A percentile compares a stretch with the other conserved stretches of the same genome.
Evolutionary conservation across 768 basidiomycete genomes (phyloP).

Genomic region (Suillus paluster): DNA sequence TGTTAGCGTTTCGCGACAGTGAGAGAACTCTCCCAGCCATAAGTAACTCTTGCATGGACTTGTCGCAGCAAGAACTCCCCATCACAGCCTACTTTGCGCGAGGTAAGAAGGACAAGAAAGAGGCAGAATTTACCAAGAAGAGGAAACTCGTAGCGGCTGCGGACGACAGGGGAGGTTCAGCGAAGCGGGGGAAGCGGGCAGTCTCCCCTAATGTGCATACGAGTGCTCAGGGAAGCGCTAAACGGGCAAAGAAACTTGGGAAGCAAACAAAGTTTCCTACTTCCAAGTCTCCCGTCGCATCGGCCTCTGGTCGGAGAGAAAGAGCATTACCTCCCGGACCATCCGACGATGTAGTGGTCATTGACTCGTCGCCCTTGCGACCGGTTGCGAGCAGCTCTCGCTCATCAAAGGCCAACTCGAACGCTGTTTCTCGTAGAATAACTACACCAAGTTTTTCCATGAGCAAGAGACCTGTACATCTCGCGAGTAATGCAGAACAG

Average conservation of each 20-base stretch:
- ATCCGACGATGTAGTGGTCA: background rate
- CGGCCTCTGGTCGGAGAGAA: background rate
- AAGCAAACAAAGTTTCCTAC: background rate
- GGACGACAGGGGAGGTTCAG: conserved; percentile 10
- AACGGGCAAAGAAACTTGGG: background rate
- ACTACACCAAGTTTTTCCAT: background rate
- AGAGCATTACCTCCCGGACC: background rate
- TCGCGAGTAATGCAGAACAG: background rate
- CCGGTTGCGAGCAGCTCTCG: background rate
- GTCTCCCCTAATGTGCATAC: background rate
- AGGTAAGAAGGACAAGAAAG: conserved; percentile 15
- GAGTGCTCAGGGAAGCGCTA: background rate
- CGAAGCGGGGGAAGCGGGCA: conserved; percentile 23
- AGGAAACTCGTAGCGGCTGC: background rate
- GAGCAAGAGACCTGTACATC: background rate
- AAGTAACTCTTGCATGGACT: conserved; percentile 25
- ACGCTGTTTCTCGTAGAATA: background rate
- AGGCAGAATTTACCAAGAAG: conserved; percentile 12
- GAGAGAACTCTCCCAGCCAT: background rate
- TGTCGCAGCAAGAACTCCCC: conserved; percentile 38
- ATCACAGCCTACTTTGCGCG: conserved; percentile 32
- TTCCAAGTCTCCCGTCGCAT: background rate
- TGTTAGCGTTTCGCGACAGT: background rate
- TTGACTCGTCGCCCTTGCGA: background rate
- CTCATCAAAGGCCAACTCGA: background rate